Conservation (phyloP, 768 basidiomycete species). For the Boletus subcaerulescens region DNA sequence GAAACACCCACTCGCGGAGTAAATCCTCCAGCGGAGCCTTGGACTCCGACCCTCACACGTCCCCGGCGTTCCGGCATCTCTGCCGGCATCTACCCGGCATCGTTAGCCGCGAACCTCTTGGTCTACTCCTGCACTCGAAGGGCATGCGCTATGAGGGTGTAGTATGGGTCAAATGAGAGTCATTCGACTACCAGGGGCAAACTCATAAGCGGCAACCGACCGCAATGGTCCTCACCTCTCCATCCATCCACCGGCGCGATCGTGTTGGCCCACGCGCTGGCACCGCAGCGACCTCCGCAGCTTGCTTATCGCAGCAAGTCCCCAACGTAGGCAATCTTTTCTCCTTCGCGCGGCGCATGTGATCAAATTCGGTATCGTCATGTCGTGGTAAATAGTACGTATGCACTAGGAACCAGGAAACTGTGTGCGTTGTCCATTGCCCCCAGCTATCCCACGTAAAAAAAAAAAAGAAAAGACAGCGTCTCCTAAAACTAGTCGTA, state of each 20-base stretch:
- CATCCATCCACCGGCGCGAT: background rate
- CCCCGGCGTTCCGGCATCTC: conserved; percentile 23
- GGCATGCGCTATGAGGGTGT: no score
- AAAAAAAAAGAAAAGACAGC: background rate
- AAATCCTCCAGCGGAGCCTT: conserved; percentile 23
- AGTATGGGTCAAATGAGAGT: no score
- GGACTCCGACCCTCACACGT: conserved; percentile 26
- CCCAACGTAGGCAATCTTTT: no score
- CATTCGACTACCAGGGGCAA: no score
- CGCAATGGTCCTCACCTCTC: background rate
- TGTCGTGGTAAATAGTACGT: conserved; percentile 15
- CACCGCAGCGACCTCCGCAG: no score
- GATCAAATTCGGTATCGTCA: background rate
- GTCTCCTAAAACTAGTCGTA: background rate
- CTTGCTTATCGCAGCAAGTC: no score
- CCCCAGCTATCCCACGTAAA: conserved; percentile 17
- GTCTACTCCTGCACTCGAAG: background rate
- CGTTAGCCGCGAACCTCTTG: conserved; percentile 30
- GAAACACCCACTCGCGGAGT: conserved; percentile 36
- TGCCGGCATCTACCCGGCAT: conserved; percentile 20
- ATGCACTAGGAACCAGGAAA: background rate
- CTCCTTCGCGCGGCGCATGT: background rate
- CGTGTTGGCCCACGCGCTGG: background rate
- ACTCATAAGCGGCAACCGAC: no score
- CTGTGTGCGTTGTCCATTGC: no score